Evolutionary conservation across 225 moss, liverwort and hornwort species (phyloP), one percentile per base, ranked within the genome.

Genomic region (Physcomitrellopsis africana): DNA sequence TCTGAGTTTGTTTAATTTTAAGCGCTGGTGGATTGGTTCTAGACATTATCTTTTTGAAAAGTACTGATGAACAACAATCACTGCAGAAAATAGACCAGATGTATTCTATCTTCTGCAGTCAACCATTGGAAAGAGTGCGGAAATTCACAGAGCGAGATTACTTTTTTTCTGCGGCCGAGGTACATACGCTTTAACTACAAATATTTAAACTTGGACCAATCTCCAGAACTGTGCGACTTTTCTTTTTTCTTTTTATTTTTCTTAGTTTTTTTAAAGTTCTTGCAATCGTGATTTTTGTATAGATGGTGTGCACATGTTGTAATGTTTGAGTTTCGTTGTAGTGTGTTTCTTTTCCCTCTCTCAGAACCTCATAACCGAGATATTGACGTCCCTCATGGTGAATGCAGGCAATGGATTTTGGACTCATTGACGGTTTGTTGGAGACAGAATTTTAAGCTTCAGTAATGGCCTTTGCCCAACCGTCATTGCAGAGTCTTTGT

Each of bases 61-160:
- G 51, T 49, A 72, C 51, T 72, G 66, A 72, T 19, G 15, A 24
- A 9, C 23, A 62, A 61, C 11, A 1, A 17, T 32, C n/a, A 29
- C 32, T 65, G 80, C 87, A 92, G 90, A 93, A 95, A 84, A 74
- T 90, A 84, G 93, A 93, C 78, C 90, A 95, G 83, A 95, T 95
- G 95, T 93, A 90, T 74, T 80, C 93, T 17, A 78, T 84, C 18
- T 93, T 93, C 67, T 90, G 93, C 68, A 81, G 87, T 42, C 92
- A 93, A 80, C 90, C 93, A 29, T 32, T 92, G 49, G 92, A 91
- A 81, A 92, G 90, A 83, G 93, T 92, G 55, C 92, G 87, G 46
- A 87, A 84, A 58, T 93, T 92, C 53, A 96, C 90, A 11, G 87
- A 93, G 64, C 87, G 93, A 67, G 92, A 93, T 76, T 88, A 89